Evolutionary conservation across 768 basidiomycete species (phyloP), one percentile per base, ranked within the genome.

Genomic region (Asterophora lycoperdoides): DNA sequence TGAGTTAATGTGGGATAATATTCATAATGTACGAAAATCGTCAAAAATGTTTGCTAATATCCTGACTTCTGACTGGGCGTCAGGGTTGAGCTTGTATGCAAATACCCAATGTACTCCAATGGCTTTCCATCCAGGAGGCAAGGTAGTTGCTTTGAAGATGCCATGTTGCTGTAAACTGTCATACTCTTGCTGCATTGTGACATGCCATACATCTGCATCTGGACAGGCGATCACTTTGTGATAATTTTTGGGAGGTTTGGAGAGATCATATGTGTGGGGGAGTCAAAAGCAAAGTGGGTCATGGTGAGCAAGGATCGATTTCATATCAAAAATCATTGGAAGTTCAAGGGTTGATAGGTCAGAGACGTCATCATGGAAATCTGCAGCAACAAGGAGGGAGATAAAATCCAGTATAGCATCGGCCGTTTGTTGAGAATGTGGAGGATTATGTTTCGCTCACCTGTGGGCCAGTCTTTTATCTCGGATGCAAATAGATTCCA

Each of bases 101-200:
- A 60, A 72, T 1, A 69, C 68, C 72, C 72, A 73, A 6, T 48
- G 48, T 8, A 60, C 52, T 0, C 60, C 61, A 14, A 76, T 64
- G 0, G 65, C 52, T 19, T 60, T 65, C 0, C 56, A 48, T 15
- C 58, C 66, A 20, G 33, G 13, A 1, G 70, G 72, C 0, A 65
- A 50, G 1, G 36, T 28, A 0, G 54, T 48, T 0, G 49, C 52
- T 35, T 60, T 55, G 49, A 69, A 71, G 1, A 70, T 64, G 2
- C 60, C 58, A 35, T 58, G 53, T 3, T 55, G 45, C 1, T 44
- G 11, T 0, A 65, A 33, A 23, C 58, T 57, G 1, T 48, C 49
- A 2, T 60, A 10, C 39, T 70, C 66, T 3, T 54, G 44, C 4
- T 54, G 19, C 58, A 65, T 63, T 0, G 64, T 66, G 0, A 42